Evolutionary conservation across 345 rosid genomes (phyloP).

Genomic region (Excoecaria cochinchinensis): DNA sequence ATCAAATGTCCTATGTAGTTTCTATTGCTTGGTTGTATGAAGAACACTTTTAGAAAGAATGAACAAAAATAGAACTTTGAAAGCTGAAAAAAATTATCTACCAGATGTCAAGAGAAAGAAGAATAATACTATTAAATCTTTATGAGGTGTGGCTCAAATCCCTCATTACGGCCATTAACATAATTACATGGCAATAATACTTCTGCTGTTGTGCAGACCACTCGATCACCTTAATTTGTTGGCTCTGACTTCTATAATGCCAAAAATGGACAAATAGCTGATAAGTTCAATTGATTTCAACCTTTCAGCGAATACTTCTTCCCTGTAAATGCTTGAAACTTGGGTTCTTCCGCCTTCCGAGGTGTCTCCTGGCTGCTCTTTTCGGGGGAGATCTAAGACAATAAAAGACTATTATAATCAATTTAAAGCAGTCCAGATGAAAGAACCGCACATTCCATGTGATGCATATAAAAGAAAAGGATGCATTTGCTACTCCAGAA

Average conservation of each 20-base stretch:
- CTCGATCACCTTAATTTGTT: not conserved
- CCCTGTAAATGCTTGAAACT: constrained; percentile 64
- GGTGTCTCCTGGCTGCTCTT: constrained; percentile 32
- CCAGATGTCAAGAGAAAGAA: no score
- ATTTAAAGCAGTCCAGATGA: not conserved
- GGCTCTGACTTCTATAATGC: not conserved
- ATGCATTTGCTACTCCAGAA: not conserved
- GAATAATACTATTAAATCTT: not conserved
- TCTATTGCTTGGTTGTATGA: no score
- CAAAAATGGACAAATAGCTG: not conserved
- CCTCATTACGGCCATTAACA: not conserved
- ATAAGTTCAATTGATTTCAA: constrained; percentile 12
- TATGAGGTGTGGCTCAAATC: not conserved
- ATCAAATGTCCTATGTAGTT: not conserved
- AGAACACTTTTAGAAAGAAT: no score
- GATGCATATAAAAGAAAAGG: not conserved
- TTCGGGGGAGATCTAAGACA: constrained; percentile 31
- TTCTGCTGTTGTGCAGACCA: not conserved
- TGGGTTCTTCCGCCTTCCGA: constrained; percentile 38
- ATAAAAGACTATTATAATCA: constrained; percentile 14
- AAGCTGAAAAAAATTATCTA: no score
- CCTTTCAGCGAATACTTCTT: constrained; percentile 56
- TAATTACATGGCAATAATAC: not conserved
- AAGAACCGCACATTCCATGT: not conserved
- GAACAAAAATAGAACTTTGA: no score